Conservation (phyloP, 495 filamentous ascomycete species). For the Talaromyces borbonicus region DNA sequence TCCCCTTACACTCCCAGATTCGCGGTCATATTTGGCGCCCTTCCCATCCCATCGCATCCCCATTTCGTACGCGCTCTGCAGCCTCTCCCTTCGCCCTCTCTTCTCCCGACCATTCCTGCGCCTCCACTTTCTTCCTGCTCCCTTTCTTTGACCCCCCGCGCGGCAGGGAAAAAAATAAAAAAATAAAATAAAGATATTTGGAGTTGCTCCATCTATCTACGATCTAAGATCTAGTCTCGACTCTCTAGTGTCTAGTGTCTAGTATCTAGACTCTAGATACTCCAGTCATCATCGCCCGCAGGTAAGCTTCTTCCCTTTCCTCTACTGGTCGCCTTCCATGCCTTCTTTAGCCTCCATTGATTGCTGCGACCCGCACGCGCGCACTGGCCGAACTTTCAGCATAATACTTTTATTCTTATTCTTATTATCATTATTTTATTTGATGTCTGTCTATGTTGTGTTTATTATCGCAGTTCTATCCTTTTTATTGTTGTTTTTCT, state of each 20-base stretch:
- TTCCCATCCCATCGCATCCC: no score
- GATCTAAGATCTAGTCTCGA: no score
- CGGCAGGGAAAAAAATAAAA: no score
- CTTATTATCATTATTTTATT: background rate
- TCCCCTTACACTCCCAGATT: no score
- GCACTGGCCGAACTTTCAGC: slow-evolving; percentile 5
- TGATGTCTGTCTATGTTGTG: background rate
- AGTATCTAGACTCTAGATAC: no score
- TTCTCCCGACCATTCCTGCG: slow-evolving; percentile 9
- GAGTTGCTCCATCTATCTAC: background rate
- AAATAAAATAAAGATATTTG: slow-evolving; percentile 5
- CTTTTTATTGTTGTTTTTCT: no score
- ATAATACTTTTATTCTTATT: background rate
- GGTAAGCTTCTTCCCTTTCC: slow-evolving; percentile 4
- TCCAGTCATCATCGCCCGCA: no score
- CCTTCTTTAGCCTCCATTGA: background rate
- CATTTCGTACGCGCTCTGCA: no score
- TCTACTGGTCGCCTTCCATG: background rate
- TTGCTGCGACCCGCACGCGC: background rate
- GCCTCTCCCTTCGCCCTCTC: background rate
- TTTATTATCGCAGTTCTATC: no score
- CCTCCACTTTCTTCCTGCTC: slow-evolving; percentile 9
- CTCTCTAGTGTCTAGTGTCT: background rate
- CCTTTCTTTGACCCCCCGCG: no score
- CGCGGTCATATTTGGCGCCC: no score